Conservation (phyloP, 306 rosid species). For the Quercus engelmannii region DNA sequence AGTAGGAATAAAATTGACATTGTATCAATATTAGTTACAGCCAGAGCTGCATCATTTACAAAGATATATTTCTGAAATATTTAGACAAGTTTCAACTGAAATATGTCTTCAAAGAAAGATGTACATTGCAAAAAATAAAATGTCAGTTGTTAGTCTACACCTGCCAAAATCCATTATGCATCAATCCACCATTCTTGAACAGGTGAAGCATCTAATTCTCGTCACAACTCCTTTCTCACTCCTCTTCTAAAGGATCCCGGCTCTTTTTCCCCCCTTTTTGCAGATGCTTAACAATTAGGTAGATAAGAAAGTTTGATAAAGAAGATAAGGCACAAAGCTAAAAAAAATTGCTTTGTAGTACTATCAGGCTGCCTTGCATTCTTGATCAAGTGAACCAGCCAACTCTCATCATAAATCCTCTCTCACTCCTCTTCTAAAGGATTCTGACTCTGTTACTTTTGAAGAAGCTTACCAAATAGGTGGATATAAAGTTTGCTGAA, state of each 20-base stretch:
- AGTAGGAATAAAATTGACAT: neutral
- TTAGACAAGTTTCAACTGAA: constrained; percentile 15
- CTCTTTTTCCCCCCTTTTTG: fast-evolving
- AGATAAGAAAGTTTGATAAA: no score
- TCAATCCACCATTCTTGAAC: constrained; percentile 15
- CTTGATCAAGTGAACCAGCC: constrained; percentile 1
- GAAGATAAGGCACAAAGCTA: no score
- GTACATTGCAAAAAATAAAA: neutral
- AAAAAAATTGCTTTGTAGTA: no score
- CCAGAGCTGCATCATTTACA: constrained; percentile 29
- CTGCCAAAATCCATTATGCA: constrained; percentile 19
- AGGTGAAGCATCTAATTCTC: neutral
- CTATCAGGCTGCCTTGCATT: neutral
- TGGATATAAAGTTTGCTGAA: neutral
- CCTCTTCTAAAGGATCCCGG: constrained; percentile 1
- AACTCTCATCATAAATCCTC: constrained; percentile 5
- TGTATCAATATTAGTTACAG: constrained; percentile 16
- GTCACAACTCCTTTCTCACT: constrained; percentile 4
- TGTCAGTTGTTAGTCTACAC: constrained; percentile 18
- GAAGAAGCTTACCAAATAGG: constrained; percentile 10
- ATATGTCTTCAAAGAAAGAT: neutral
- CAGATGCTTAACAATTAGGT: no score
- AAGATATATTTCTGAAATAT: constrained; percentile 23
- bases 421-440: constrained; percentile 1
- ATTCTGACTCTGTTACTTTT: constrained; percentile 10